phyloP scores from a whole-genome alignment of 768 basidiomycete genomes.

The Filobasidium floriforme region DNA sequence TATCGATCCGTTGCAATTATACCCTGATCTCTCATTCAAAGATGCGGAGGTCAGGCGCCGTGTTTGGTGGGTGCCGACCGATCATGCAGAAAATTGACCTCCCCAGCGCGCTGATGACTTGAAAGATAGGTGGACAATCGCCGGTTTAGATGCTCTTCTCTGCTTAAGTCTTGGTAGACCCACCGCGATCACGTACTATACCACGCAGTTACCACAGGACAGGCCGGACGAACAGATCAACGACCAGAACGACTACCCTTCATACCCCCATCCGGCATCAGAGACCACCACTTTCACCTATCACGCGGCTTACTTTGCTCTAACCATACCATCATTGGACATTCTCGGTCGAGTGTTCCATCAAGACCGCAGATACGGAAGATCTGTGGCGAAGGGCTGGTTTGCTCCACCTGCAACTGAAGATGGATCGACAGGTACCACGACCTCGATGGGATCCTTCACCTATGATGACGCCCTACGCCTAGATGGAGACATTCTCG shows the following conservation, averaged over 20 bases:
- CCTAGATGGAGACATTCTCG: conserved; percentile 37
- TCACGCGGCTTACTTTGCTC: conserved; percentile 40
- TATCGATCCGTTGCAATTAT: conserved; percentile 38
- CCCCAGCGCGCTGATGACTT: not conserved
- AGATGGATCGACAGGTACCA: conserved; percentile 5
- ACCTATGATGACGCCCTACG: conserved; percentile 41
- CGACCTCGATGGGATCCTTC: conserved; percentile 4
- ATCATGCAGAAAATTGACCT: too few species aligned
- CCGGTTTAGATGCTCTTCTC: conserved; percentile 39
- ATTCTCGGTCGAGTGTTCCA: conserved; percentile 40
- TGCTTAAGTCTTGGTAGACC: conserved; percentile 42
- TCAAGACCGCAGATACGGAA: conserved; percentile 33
- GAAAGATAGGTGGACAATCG: conserved; percentile 37
- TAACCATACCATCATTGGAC: conserved; percentile 42
- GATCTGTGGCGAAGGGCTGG: conserved; percentile 38
- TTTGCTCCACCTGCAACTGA: conserved; percentile 28
- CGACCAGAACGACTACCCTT: conserved; percentile 31
- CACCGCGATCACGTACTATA: conserved; percentile 39
- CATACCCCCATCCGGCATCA: conserved; percentile 25
- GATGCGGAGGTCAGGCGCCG: conserved; percentile 39
- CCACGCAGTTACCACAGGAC: conserved; percentile 41
- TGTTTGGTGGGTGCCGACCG: conserved; percentile 30
- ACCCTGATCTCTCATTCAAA: conserved; percentile 35
- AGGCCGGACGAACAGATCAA: conserved; percentile 36
- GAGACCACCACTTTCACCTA: conserved; percentile 40